A percentile compares a stretch with the other conserved stretches of the same genome.
Evolutionary conservation across 305 asterid species (phyloP).

Genomic region (Fraxinus floribunda): DNA sequence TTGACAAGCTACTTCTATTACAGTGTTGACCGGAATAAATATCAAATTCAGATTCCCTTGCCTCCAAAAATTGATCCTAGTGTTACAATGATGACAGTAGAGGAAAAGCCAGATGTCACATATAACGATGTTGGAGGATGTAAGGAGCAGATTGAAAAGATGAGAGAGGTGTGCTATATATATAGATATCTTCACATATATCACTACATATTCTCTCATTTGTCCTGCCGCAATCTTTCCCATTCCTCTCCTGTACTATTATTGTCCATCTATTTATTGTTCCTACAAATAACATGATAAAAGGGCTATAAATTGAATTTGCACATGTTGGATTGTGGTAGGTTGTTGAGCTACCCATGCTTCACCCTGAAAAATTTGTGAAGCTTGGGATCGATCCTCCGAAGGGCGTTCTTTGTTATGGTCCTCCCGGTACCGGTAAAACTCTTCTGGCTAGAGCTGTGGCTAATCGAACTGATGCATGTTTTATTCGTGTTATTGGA

Average conservation of each 20-base stretch:
- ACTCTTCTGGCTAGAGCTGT: slow-evolving; percentile 9
- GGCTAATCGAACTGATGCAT: not conserved
- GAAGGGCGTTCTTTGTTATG: slow-evolving; percentile 93
- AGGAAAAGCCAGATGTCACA: slow-evolving; percentile 73
- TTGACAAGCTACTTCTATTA: slow-evolving; percentile 24
- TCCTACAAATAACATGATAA: not conserved
- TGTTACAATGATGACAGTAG: slow-evolving; percentile 98
- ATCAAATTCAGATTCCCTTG: slow-evolving; percentile 95
- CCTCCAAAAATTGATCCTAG: slow-evolving; percentile 98
- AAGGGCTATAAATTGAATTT: not conserved
- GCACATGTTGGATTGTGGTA: slow-evolving; percentile 25
- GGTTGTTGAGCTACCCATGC: slow-evolving; percentile 99
- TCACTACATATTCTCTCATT: not conserved
- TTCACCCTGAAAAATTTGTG: slow-evolving; percentile 93
- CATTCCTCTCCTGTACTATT: not conserved
- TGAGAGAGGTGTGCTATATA: slow-evolving; percentile 31
- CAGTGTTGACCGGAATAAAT: slow-evolving; percentile 93
- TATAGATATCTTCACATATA: not conserved
- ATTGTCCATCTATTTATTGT: not conserved
- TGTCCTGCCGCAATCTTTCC: slow-evolving; percentile 10
- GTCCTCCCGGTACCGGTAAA: slow-evolving; percentile 97
- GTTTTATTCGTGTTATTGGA: not conserved
- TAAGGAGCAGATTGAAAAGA: slow-evolving; percentile 90
- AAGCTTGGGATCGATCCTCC: slow-evolving; percentile 98
- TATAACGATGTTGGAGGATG: slow-evolving; percentile 50